phyloP scores from a whole-genome alignment of 441 rosid species.

The Syzygium syzygioides region DNA sequence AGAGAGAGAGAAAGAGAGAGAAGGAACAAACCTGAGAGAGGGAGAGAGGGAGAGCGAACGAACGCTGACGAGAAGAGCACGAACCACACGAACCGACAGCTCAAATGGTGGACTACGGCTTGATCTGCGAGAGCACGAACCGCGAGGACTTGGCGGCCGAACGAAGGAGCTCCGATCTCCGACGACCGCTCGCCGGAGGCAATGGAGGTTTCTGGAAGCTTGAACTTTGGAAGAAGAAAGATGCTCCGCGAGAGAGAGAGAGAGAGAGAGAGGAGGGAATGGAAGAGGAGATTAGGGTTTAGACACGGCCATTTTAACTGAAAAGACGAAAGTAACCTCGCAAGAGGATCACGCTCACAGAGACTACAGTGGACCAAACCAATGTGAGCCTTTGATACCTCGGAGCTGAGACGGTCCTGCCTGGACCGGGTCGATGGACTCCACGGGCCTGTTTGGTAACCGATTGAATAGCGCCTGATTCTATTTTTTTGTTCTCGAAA shows the following conservation, averaged over 20 bases:
- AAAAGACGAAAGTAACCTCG: background rate
- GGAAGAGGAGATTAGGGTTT: background rate
- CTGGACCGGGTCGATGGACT: background rate
- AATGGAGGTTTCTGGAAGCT: background rate
- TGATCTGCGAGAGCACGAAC: background rate
- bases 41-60: background rate
- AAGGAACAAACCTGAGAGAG: background rate
- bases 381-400: too few relatives aligned
- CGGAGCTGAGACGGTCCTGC: background rate
- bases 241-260: background rate
- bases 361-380: background rate
- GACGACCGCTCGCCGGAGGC: background rate
- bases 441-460: background rate
- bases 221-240: background rate
- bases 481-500: too few relatives aligned
- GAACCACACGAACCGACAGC: background rate
- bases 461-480: fast-evolving
- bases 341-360: background rate
- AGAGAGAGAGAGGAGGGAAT: fast-evolving
- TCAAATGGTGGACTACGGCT: background rate
- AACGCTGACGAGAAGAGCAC: background rate
- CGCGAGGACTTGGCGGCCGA: background rate
- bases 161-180: background rate
- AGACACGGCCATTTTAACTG: background rate
- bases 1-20: background rate